Conservation (phyloP, 352 stramenopile species). For the Stramenopiles sp. region DNA sequence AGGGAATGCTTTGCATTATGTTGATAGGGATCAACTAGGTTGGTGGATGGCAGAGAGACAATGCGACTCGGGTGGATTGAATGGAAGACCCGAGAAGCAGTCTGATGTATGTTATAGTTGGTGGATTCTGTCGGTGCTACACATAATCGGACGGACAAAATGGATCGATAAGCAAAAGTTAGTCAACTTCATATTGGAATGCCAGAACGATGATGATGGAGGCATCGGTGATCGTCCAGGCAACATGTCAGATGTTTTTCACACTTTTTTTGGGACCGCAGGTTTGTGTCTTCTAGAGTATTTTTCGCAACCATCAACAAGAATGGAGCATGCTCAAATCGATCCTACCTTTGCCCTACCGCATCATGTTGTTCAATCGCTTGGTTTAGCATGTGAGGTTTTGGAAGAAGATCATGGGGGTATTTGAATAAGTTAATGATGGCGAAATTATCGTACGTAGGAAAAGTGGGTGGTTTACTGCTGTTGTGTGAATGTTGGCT, state of each 20-base stretch:
- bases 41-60: constrained; percentile 95
- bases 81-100: constrained; percentile 96
- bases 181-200: constrained; percentile 72
- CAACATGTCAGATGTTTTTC: constrained; percentile 88
- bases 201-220: constrained; percentile 88
- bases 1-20: constrained; percentile 33
- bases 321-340: too few species aligned
- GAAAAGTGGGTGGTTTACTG: too few species aligned
- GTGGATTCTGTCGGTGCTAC: constrained; percentile 93
- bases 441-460: too few species aligned
- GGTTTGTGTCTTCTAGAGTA: constrained; percentile 78
- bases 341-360: too few species aligned
- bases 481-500: too few species aligned
- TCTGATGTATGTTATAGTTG: constrained; percentile 98
- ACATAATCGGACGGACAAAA: constrained; percentile 49
- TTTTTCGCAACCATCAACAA: too few species aligned
- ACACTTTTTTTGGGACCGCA: constrained; percentile 94
- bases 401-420: too few species aligned
- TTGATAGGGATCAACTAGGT: constrained; percentile 44
- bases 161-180: constrained; percentile 15
- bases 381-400: too few species aligned
- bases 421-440: too few species aligned
- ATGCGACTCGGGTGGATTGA: constrained; percentile 79
- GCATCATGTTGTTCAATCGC: too few species aligned
- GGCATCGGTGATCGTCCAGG: constrained; percentile 92